A percentile compares a stretch with the other conserved stretches of the same genome.
These are phyloP conservation scores for Aspergillus biplanus DNA, from an alignment of 495 filamentous ascomycete species.

Conservation along the genomic window DNA sequence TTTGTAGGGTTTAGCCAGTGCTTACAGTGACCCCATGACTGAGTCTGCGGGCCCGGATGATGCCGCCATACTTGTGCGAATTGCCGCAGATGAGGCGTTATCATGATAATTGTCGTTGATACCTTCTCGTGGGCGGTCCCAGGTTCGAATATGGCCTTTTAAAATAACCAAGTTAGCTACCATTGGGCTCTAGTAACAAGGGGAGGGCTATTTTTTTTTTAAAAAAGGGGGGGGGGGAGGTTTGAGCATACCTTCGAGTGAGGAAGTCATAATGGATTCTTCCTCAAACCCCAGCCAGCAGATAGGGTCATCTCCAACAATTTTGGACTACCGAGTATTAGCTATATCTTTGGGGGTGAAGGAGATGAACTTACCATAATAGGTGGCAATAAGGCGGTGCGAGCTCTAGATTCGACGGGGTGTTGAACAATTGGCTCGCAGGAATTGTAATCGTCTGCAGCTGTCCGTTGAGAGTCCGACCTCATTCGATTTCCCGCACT, in stretches of 20 bases:
- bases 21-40: slow-evolving; percentile 27
- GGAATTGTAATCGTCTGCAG: slow-evolving; percentile 49
- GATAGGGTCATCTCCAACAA: slow-evolving; percentile 81
- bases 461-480: slow-evolving; percentile 66
- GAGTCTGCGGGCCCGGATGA: slow-evolving; percentile 25
- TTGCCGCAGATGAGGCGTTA: slow-evolving; percentile 24
- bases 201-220: too few species aligned
- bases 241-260: slow-evolving; percentile 68
- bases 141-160: slow-evolving; percentile 84
- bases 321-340: slow-evolving; percentile 65
- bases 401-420: slow-evolving; percentile 76
- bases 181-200: not conserved
- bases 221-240: not conserved
- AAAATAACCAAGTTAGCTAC: slow-evolving; percentile 19
- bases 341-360: slow-evolving; percentile 14
- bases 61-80: slow-evolving; percentile 26
- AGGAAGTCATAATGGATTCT: slow-evolving; percentile 89
- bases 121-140: slow-evolving; percentile 75
- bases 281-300: slow-evolving; percentile 91
- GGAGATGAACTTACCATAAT: slow-evolving; percentile 67
- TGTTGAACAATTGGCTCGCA: slow-evolving; percentile 63
- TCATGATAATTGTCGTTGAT: slow-evolving; percentile 36
- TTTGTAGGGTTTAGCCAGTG: not conserved
- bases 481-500: slow-evolving; percentile 59
- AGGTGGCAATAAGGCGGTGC: slow-evolving; percentile 87